phyloP scores from a whole-genome alignment of 345 rosid genomes.

The Crucihimalaya himalaica region DNA sequence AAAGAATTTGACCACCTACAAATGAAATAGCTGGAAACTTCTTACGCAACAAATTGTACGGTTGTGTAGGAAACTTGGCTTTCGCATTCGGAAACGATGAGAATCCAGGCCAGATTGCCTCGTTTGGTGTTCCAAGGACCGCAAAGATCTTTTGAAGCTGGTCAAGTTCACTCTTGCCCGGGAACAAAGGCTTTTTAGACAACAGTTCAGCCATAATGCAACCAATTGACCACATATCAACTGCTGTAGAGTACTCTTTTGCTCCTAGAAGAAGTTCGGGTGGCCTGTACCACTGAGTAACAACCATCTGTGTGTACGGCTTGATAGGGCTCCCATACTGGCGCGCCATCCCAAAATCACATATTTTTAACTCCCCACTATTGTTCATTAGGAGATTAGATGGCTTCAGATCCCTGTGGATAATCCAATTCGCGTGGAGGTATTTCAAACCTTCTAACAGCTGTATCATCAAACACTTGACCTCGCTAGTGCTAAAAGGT shows the following conservation, averaged over 20 bases:
- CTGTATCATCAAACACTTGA: conserved; percentile 87
- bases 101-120: conserved; percentile 70
- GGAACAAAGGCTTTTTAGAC: conserved; percentile 68
- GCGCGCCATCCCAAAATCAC: conserved; percentile 90
- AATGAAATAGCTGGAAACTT: conserved; percentile 81
- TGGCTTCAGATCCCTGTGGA: conserved; percentile 90
- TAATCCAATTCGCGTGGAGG: conserved; percentile 93
- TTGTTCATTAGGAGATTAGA: conserved; percentile 84
- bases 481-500: conserved; percentile 84
- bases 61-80: conserved; percentile 65
- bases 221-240: conserved; percentile 97
- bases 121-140: conserved; percentile 80
- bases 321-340: conserved; percentile 84
- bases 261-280: conserved; percentile 86
- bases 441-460: conserved; percentile 75
- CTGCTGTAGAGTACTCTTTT: conserved; percentile 74
- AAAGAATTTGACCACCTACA: conserved; percentile 69
- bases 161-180: conserved; percentile 69
- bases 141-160: conserved; percentile 76
- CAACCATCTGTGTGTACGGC: conserved; percentile 77
- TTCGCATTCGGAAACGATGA: conserved; percentile 65
- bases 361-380: conserved; percentile 72
- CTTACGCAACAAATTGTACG: conserved; percentile 67
- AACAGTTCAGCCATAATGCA: conserved; percentile 93
- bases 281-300: conserved; percentile 87